phyloP scores from a whole-genome alignment of 129 eudicot species.

The Erigeron canadensis region DNA sequence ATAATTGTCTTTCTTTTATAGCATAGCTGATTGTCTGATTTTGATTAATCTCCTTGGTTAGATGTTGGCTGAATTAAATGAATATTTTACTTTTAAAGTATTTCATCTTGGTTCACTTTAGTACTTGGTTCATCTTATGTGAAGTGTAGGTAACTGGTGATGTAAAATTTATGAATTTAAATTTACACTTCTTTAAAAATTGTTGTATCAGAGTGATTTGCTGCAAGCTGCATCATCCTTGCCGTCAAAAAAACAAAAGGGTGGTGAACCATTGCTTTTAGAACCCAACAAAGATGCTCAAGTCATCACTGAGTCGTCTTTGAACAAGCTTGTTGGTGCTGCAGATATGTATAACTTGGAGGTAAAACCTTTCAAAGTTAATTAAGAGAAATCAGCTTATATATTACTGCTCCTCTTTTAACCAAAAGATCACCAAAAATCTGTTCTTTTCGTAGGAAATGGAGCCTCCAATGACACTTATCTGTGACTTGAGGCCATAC shows the following conservation, averaged over 20 bases:
- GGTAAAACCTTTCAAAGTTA: constrained; percentile 31
- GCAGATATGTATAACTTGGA: constrained; percentile 70
- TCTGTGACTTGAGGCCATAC: constrained; percentile 74
- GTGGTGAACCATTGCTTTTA: constrained; percentile 32
- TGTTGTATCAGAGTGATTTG: constrained; percentile 49
- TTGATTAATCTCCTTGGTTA: background rate
- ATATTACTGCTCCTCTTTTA: background rate
- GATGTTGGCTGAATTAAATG: no score
- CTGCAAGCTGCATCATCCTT: constrained; percentile 40
- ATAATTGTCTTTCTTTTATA: no score
- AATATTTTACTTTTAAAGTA: no score
- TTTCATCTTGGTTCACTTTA: no score
- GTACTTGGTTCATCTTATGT: background rate
- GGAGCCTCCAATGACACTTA: constrained; percentile 34
- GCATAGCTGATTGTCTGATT: background rate
- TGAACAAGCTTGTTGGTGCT: constrained; percentile 89
- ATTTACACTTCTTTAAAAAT: background rate
- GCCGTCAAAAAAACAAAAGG: constrained; percentile 46
- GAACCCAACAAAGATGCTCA: constrained; percentile 55
- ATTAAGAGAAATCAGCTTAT: background rate
- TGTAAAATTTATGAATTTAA: background rate
- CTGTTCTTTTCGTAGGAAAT: constrained; percentile 5
- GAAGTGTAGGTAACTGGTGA: background rate
- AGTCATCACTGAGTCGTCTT: constrained; percentile 55
- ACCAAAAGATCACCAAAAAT: constrained; percentile 1